Base-by-base conservation (phyloP, 306 rosid genomes). In the Medicago lupulina region DNA sequence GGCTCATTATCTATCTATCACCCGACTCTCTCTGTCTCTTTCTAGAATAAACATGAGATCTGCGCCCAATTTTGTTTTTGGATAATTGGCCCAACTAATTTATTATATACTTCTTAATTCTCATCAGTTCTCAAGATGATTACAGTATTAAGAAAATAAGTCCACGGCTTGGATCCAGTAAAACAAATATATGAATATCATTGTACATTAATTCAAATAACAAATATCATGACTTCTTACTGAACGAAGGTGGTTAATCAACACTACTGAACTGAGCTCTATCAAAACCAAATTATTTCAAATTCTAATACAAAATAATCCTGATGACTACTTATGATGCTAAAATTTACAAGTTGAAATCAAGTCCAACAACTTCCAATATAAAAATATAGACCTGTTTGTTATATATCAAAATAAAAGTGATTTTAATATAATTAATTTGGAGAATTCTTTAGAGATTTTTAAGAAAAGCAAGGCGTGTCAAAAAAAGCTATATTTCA, bases 61-160 rank as follows among this genome's bases (percentile, higher is more conserved):
- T 8, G 43, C 12, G 44, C 69, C 69, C 25, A 63, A 38, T 10
- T 8, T 38, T 53, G 40, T 25, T 34, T 34, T 34, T 5, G 38
- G 38, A 34, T 5, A 34, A 34, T 15, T 21, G 43, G 67, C 69
- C 69, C 25, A 63, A 38, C 28, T 16, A 18, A 16, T 38, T 53
- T 53, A 40, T 34, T 44, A 49, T 53, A 21, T 21, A 21, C n/a
- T n/a, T n/a, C n/a, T 14, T 21, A 50, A 3, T 21, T 6, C 60
- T 55, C 68, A 76, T 28, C 39, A 68, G n/a, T 57, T 75, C 31
- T 34, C 65, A 63, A 46, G 68, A 54, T 62, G 40, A 70, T 59
- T 28, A 50, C 54, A 53, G 54, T 18, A 64, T 49, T 31, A 15
- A 16, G 31, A 80, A 36, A 46, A 16, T 46, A 70, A 5, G 46